Evolutionary conservation across 1,139 yeast genomes (phyloP), one percentile per base, ranked within the genome.

Genomic region (Geotrichum candidum): DNA sequence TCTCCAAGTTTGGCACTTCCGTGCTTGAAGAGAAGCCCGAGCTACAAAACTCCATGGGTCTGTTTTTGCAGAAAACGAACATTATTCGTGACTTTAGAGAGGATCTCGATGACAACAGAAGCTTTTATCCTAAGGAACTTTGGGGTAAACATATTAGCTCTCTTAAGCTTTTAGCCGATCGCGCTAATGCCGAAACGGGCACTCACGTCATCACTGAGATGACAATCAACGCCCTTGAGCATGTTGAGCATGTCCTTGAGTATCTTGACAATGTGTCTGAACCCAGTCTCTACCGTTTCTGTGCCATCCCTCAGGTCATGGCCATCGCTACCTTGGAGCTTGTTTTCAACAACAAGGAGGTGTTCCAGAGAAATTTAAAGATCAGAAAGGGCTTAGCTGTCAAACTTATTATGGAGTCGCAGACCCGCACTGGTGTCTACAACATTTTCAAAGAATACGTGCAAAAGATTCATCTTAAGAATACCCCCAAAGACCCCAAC

Each of bases 261-360:
- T 95, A 89, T 72, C 80, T 95, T 63, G 82, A 95, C 31, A 80
- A 86, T 67, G 84, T 94, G 57, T 82, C 83, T 64, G 99, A 95
- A 71, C 90, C 88, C 62, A 85, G 96, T 0, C 78, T 88, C 59
- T 94, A 90, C 79, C 87, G 86, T 68, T 94, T 94, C 78, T 92
- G 98, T 77, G 92, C 97, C 22, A 94, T 94, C 72, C 99, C 99
- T 23, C 99, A 94, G 76, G 97, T 92, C 41, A 94, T 94, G 99
- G 97, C 98, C 52, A 87, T 94, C 73, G 97, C 98, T 9, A 90
- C 98, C 0, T 80, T 94, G 69, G 92, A 94, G 31, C 80, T 87
- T 62, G 88, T 94, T 52, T 92, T 88, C 79, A 87, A 89, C 73
- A 95, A 95, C 76, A 86, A 87, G 10, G 74, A 79, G 3, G 88